phyloP scores from a whole-genome alignment of 2,329 filamentous ascomycete species.

The Botrytis medusae region DNA sequence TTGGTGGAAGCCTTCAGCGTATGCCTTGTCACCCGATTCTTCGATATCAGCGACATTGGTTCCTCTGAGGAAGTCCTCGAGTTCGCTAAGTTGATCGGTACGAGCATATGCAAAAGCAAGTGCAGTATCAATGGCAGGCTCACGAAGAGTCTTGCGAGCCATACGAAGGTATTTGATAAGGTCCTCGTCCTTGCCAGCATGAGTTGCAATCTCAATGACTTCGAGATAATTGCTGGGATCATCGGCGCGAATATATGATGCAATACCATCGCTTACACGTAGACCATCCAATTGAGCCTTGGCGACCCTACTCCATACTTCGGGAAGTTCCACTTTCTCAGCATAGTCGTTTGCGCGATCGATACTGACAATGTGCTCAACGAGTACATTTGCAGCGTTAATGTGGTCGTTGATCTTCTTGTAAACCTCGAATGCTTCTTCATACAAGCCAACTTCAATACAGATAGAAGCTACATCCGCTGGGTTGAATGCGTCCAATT shows the following conservation, averaged over 20 bases:
- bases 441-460: slow-evolving; percentile 90
- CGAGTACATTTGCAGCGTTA: slow-evolving; percentile 84
- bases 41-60: slow-evolving; percentile 96
- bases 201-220: slow-evolving; percentile 93
- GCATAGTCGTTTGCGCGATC: slow-evolving; percentile 95
- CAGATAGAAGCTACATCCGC: slow-evolving; percentile 92
- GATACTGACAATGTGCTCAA: slow-evolving; percentile 96
- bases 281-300: slow-evolving; percentile 97
- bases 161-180: slow-evolving; percentile 95
- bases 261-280: slow-evolving; percentile 86
- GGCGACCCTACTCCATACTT: slow-evolving; percentile 97
- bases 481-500: slow-evolving; percentile 82
- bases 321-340: slow-evolving; percentile 87
- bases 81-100: slow-evolving; percentile 84
- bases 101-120: slow-evolving; percentile 93
- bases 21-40: slow-evolving; percentile 96
- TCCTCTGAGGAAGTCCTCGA: slow-evolving; percentile 91
- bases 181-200: slow-evolving; percentile 96
- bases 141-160: slow-evolving; percentile 94
- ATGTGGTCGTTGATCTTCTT: slow-evolving; percentile 94
- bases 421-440: slow-evolving; percentile 97
- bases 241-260: slow-evolving; percentile 93
- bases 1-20: slow-evolving; percentile 89
- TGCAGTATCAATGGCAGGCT: slow-evolving; percentile 89
- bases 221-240: slow-evolving; percentile 93